Evolutionary conservation across 2,329 filamentous ascomycete genomes (phyloP), one percentile per base, ranked within the genome.

Genomic region (Torrubiella hemipterigena): DNA sequence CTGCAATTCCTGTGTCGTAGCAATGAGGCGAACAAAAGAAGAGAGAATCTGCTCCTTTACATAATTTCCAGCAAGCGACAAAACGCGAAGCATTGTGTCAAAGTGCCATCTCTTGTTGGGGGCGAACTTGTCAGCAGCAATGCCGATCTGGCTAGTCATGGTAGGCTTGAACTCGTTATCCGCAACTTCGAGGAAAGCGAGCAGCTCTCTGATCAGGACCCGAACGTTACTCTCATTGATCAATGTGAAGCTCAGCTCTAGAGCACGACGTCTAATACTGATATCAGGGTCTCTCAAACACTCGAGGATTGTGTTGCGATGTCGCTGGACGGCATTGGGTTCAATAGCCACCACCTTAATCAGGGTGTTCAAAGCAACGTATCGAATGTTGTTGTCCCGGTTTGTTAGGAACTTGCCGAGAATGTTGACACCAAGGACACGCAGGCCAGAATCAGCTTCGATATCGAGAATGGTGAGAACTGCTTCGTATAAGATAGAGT

Each of bases 51-150:
- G 91, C 54, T 98, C 91, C 55, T 95, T 96, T 43, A 98, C 87
- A 48, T 91, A 94, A 57, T 93, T 94, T 28, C 91, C 91, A 31
- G 91, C 91, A 42, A 98, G 67, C 36, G 87, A 94, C 44, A 98
- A 59, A 16, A 98, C 86, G 15, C 93, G 75, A 32, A 98, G 66
- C 79, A 98, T 95, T 3, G 93, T 98, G 50, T 98, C 91, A 44
- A 96, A 81, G 52, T 98, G 91, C 91, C 91, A 98, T 51, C 91
- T 72, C 61, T 96, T 96, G 60, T 91, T 96, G 1, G 91, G 93
- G 3, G 91, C 83, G 56, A 85, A 98, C 42, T 89, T 78, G 55
- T 98, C 91, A 6, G 93, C 91, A 9, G 93, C 91, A 46, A 98
- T 85, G 16, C 91, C 91, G 52, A 98, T 98, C 51, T 98, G 91